Percentiles rank a stretch among this genome's conserved stretches.
Conservation (phyloP, 768 basidiomycete species). For the Mycena olivaceomarginata region DNA sequence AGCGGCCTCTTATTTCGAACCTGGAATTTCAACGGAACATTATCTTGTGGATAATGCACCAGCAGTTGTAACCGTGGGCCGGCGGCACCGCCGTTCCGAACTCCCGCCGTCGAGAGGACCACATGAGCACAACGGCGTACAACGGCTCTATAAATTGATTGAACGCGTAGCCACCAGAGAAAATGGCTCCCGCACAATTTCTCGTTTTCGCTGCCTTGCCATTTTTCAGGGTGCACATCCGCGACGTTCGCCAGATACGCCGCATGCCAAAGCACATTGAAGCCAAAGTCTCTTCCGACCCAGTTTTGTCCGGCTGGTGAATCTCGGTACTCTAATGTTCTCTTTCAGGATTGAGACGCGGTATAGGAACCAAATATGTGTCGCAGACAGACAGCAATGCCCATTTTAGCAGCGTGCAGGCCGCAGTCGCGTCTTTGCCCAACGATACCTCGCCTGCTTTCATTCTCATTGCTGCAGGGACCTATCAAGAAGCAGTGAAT, state of each 20-base stretch:
- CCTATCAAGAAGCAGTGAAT: slow-evolving; percentile 57
- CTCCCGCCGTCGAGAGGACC: slow-evolving; percentile 23
- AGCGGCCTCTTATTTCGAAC: background rate
- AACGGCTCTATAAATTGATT: slow-evolving; percentile 24
- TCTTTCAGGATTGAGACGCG: background rate
- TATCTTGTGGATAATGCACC: background rate
- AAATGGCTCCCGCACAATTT: slow-evolving; percentile 23
- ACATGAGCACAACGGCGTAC: slow-evolving; percentile 30
- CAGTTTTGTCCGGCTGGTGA: slow-evolving; percentile 41
- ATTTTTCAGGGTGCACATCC: slow-evolving; percentile 14
- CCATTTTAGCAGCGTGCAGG: slow-evolving; percentile 48
- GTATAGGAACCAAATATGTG: slow-evolving; percentile 50
- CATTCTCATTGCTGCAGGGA: slow-evolving; percentile 55
- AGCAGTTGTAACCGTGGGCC: background rate
- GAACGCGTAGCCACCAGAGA: background rate
- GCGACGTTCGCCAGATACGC: slow-evolving; percentile 32
- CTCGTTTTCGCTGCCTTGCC: slow-evolving; percentile 9
- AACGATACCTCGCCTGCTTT: slow-evolving; percentile 35
- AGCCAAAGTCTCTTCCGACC: slow-evolving; percentile 39
- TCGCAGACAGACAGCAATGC: slow-evolving; percentile 54
- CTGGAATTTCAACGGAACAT: background rate
- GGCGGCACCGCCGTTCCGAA: slow-evolving; percentile 33
- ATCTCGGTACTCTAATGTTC: background rate
- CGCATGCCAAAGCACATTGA: slow-evolving; percentile 39
- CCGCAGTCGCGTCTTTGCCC: slow-evolving; percentile 47